phyloP scores from a whole-genome alignment of 2,329 filamentous ascomycete species.

The Sclerotinia minor region DNA sequence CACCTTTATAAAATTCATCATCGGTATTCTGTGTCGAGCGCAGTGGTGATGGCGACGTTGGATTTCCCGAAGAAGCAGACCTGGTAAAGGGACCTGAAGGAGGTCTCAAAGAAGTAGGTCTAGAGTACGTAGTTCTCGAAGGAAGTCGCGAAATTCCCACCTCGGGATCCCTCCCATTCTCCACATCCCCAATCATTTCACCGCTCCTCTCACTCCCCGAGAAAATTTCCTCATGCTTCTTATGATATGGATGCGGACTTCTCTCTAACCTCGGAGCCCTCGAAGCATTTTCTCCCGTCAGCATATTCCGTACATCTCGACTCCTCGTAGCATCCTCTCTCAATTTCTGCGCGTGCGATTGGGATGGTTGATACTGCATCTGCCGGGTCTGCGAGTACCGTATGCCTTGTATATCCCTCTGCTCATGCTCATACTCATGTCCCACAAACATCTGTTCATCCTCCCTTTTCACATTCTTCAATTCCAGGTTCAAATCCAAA shows the following conservation, averaged over 20 bases:
- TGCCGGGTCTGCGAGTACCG: neutral
- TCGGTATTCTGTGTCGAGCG: constrained; percentile 37
- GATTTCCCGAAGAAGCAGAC: constrained; percentile 1
- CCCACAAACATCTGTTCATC: too few relatives aligned
- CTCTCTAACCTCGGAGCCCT: constrained; percentile 43
- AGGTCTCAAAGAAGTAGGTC: neutral
- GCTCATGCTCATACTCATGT: too few relatives aligned
- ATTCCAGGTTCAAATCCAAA: neutral
- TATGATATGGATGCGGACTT: constrained; percentile 68
- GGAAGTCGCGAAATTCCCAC: neutral
- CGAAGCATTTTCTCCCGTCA: neutral
- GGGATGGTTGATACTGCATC: neutral
- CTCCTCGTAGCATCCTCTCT: constrained; percentile 26
- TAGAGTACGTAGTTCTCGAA: neutral
- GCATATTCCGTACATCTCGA: neutral
- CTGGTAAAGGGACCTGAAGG: neutral
- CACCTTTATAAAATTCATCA: constrained; percentile 40
- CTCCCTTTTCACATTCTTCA: neutral
- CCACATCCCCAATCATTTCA: neutral
- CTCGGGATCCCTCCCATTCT: neutral
- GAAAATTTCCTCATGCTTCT: constrained; percentile 56
- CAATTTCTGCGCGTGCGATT: constrained; percentile 20
- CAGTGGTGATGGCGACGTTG: constrained; percentile 34
- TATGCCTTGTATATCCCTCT: neutral
- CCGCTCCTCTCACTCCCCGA: constrained; percentile 40